A percentile compares a stretch with the other conserved stretches of the same genome.
Conservation (phyloP, 1,284 basidiomycete species). For the Bjerkandera adusta region DNA sequence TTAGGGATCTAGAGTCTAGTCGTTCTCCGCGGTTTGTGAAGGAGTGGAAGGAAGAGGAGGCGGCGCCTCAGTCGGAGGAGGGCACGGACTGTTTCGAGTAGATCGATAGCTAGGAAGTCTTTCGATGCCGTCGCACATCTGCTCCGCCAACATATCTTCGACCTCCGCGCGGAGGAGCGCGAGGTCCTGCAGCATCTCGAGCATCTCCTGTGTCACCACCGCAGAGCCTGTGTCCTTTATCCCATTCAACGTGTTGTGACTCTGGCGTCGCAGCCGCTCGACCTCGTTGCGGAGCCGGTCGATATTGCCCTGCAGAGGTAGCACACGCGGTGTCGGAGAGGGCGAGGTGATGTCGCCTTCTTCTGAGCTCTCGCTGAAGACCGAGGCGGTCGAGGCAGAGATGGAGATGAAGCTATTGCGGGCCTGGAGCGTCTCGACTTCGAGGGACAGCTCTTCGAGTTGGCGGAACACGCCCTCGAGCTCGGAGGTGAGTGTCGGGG, state of each 20-base stretch:
- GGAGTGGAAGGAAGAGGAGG: no score
- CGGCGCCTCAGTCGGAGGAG: no score
- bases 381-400: background rate
- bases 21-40: no score
- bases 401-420: background rate
- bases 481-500: slow-evolving; percentile 9
- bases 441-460: slow-evolving; percentile 7
- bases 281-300: slow-evolving; percentile 10
- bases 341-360: background rate
- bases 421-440: slow-evolving; percentile 2
- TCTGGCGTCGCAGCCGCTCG: slow-evolving; percentile 8
- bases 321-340: background rate
- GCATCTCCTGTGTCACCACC: no score
- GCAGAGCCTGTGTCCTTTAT: background rate
- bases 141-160: slow-evolving; percentile 8
- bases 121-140: slow-evolving; percentile 2
- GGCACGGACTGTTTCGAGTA: no score
- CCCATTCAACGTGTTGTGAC: background rate
- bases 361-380: background rate
- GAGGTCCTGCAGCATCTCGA: slow-evolving; percentile 11
- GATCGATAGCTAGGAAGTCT: slow-evolving; percentile 14
- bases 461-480: slow-evolving; percentile 11
- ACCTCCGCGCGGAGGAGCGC: slow-evolving; percentile 10
- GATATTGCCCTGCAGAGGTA: slow-evolving; percentile 6
- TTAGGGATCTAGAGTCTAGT: no score